Conservation (phyloP, 1,284 basidiomycete genomes). For the Wallemia ichthyophaga region DNA sequence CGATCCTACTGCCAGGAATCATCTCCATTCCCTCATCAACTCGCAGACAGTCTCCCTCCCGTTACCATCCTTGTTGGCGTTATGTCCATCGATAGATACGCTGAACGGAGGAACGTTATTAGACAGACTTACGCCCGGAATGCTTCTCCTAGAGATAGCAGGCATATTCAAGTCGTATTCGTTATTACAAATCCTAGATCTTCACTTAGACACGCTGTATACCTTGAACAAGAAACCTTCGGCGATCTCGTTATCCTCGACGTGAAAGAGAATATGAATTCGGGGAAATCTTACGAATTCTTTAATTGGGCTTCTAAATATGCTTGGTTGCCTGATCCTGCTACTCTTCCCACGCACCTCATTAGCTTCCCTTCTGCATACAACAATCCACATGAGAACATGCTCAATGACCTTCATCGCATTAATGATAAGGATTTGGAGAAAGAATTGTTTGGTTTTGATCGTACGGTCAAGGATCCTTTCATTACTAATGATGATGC, state of each 20-base stretch:
- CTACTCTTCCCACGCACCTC: background rate
- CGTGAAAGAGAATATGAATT: conserved; percentile 67
- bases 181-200: conserved; percentile 59
- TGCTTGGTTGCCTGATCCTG: conserved; percentile 58
- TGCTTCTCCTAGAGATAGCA: conserved; percentile 39
- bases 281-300: conserved; percentile 54
- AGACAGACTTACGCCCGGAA: conserved; percentile 71
- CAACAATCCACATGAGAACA: conserved; percentile 6
- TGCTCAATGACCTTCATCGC: conserved; percentile 1
- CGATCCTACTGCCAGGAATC: conserved; percentile 16
- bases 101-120: conserved; percentile 64
- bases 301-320: conserved; percentile 69
- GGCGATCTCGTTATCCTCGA: conserved; percentile 68
- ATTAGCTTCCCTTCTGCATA: conserved; percentile 3
- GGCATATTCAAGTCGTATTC: conserved; percentile 60
- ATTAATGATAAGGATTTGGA: background rate
- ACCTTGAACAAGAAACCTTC: conserved; percentile 74
- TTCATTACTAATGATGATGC: conserved; percentile 25
- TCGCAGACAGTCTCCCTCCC: conserved; percentile 39
- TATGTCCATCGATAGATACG: conserved; percentile 58
- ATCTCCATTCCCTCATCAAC: conserved; percentile 16
- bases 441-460: conserved; percentile 8
- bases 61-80: conserved; percentile 71
- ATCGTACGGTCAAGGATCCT: conserved; percentile 13
- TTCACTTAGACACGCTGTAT: conserved; percentile 45